Base-by-base conservation (phyloP, 2,329 filamentous ascomycete genomes). In the Neofusicoccum parvum region DNA sequence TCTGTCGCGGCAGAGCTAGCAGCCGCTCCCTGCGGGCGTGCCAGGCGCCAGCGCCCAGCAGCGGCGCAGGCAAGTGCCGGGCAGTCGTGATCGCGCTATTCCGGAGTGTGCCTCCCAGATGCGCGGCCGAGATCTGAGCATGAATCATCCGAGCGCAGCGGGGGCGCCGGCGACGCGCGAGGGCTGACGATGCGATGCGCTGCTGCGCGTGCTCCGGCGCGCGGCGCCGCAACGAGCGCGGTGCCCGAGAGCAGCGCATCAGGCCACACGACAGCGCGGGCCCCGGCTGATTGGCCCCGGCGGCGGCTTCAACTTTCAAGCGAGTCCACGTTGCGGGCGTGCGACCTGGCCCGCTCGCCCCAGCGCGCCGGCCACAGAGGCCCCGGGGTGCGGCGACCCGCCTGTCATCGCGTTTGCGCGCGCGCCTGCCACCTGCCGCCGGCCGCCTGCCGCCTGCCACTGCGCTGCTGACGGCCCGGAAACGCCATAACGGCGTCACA, bases 311-410 rank as follows among this genome's bases (percentile, higher is more conserved):
- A 56, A 54, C 62, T 56, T 64, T 64, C 27, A 56, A 64, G 62
- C 62, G 62, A 64, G 53, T 56, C 54, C 62, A 64, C 62, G 62
- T 64, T 58, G 49, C 49, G 23, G 56, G 56, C 41, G 56, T 60
- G 56, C 37, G 5, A 58, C 54, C 34, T 23, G 53, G 20, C 54
- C 54, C 54, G 27, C 32, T 23, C 15, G 56, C 56, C 45, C 56
- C 56, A 48, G 46, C 56, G 56, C 56, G 32, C 56, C 45, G 56
- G 56, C 56, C 56, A 60, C 27, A 43, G 32, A 39, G 51, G 36
- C 17, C 32, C 50, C 36, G 43, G 54, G 39, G 41, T 46, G 56
- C 56, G 12, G 56, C 23, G 56, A 60, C 41, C 56, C 43, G 56
- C 56, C 36, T 60, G 56, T 60, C 56, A 56, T 56, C 53, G 37